A percentile compares a stretch with the other conserved stretches of the same genome.
Evolutionary conservation across 352 stramenopile species (phyloP).

Genomic region (Phytopythium ostracodes): DNA sequence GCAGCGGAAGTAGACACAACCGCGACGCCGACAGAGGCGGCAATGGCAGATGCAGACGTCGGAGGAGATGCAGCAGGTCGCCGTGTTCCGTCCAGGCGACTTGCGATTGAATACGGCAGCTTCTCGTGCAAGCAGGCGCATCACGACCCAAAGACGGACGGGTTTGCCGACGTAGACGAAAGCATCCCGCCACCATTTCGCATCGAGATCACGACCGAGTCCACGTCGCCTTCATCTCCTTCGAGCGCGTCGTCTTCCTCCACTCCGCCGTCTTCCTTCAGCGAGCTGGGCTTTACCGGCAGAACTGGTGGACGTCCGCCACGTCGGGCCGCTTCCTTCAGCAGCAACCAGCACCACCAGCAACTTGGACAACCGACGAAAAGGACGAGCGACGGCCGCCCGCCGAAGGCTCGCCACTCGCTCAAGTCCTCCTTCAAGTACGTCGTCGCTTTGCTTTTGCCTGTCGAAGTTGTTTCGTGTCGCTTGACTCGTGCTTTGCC

Average conservation of each 20-base stretch:
- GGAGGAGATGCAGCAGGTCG: not conserved
- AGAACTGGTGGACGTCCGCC: constrained; percentile 7
- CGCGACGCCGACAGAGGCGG: not conserved
- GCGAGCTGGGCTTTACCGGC: not conserved
- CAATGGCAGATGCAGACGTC: not conserved
- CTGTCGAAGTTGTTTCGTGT: not conserved
- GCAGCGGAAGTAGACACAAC: not conserved
- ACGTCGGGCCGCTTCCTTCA: constrained; percentile 37
- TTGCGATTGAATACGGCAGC: constrained; percentile 2
- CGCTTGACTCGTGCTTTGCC: not conserved
- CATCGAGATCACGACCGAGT: constrained; percentile 73
- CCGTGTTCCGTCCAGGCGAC: not conserved
- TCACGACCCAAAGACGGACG: constrained; percentile 74
- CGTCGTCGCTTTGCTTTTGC: not conserved
- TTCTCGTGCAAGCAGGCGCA: constrained; percentile 53
- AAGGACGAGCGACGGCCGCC: not conserved
- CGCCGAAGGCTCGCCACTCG: not conserved
- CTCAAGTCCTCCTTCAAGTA: constrained; percentile 9
- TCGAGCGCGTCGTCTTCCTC: constrained; percentile 9
- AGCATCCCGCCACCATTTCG: constrained; percentile 74
- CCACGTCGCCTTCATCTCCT: constrained; percentile 3
- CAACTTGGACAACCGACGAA: constrained; percentile 15
- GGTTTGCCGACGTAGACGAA: constrained; percentile 77
- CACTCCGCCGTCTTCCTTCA: not conserved
- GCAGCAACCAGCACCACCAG: constrained; percentile 37